Evolutionary conservation across 768 basidiomycete species (phyloP), one percentile per base, ranked within the genome.

Genomic region (Asterophora lycoperdoides): DNA sequence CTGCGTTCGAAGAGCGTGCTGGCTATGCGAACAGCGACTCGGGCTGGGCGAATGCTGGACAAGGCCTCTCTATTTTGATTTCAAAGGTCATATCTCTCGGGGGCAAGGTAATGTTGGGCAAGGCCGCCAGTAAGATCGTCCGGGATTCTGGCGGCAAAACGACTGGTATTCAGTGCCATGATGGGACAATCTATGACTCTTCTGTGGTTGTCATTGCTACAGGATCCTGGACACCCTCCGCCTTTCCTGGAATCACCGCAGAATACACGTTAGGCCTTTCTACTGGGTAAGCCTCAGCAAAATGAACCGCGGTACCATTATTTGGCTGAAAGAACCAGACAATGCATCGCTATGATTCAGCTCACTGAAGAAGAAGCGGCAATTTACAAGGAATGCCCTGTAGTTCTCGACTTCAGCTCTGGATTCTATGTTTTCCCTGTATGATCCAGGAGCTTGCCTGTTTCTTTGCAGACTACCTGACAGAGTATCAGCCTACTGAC

Each of bases 361-460:
- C 77, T 97, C n/a, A 78, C 74, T 1, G 60, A 71, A 18, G 80
- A 87, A 56, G 91, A 94, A 61, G 82, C 75, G 0, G 71, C 75
- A 7, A 50, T 55, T 2, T 94, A 93, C 64, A 69, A 69, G 37
- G 64, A 73, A 5, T 75, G 74, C 48, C 86, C 86, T n/a, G 79
- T 93, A 26, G 70, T 89, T 30, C 62, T 94, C 51, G 79, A 93
- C 64, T 84, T 87, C 46, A 66, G 71, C 10, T 71, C 82, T 34
- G 89, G 86, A 3, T 88, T 88, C 61, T 95, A 95, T 67, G 62
- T 83, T 29, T 91, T 95, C 65, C 93, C 91, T 4, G 89, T 90
- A 60, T 56, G 80, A 42, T 28, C 35, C 8, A 29, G 7, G 17
- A 20, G 18, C 13, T 15, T 36, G 8, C 36, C 33, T 42, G 1